Base-by-base conservation (phyloP, 2,329 filamentous ascomycete species). In the Microcyclospora pomicola region DNA sequence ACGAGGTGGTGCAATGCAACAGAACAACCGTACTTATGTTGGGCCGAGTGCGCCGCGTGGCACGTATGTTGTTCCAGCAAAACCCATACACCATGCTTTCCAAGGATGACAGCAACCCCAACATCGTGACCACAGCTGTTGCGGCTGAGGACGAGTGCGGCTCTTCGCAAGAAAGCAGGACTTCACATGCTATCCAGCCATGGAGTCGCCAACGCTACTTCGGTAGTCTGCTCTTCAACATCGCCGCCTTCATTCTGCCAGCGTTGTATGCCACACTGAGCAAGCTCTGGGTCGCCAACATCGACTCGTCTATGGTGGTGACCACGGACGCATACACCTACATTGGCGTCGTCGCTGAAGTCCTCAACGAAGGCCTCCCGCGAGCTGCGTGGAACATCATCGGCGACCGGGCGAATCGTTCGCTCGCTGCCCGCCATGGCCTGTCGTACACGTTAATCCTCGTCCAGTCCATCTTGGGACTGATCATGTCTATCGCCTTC, bases 321-420 rank as follows among this genome's bases (percentile, higher is more conserved):
- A 79, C 73, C 0, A 80, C 74, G 0, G 75, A 81, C 41, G 62
- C 69, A 0, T 82, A 80, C 55, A 82, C 76, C 0, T 84, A 84
- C 54, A 80, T 84, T 42, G 67, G 71, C 14, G 69, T 75, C 0
- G 65, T 82, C 0, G 72, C 70, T 1, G 75, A 84, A 51, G 77
- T 82, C 0, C 56, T 85, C 12, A 84, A 84, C 45, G 80, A 85
- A 53, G 79, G 80, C 0, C 69, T 85, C 0, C 79, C 79, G 0
- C 67, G 78, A 15, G 74, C 77, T 0, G 68, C 77, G 0, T 85
- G 75, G 72, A 64, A 77, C 5, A 68, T 81, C 40, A 82, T 84
- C 40, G 78, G 76, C 6, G 76, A 84, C 55, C 68, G 67, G 19
- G 58, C 71, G 0, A 73, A 69, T 1, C 67, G 76, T 1, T 61